Base-by-base conservation (phyloP, 805 yeast species). In the Candida germanica region DNA sequence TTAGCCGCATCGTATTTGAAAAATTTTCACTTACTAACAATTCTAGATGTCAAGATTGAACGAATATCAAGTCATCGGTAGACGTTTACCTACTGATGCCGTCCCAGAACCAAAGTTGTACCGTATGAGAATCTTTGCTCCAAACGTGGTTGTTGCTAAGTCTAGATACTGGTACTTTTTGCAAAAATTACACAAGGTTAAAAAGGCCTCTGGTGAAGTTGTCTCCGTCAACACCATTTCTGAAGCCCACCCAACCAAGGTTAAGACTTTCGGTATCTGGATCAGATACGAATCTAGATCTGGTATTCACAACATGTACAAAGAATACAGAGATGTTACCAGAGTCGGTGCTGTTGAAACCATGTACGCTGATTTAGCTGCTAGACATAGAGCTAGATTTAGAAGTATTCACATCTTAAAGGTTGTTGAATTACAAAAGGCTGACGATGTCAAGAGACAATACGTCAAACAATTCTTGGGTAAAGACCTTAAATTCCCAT, bases 301-400 rank as follows among this genome's bases (percentile, higher is more conserved):
- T 58, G 99, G 99, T 79, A 89, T 96, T 66, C 98, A 93, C 95
- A 93, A 93, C 94, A 93, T 93, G 97, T 93, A 93, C 96, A 93
- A 93, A 83, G 99, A 93, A 80, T 87, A 87, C 93, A 88, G 98
- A 77, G 98, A 91, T 64, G 95, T 91, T 61, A 76, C 96, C 80
- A 93, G 99, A 80, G 95, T 88, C 51, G 95, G 87, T 72, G 98
- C 98, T 58, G 97, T 93, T 67, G 95, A 86, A 75, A 78, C 93
- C 68, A 83, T 93, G 83, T 93, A 93, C 93, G 89, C 85, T 74
- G 99, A 93, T 77, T 85, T 93, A 85, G 99, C 99, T 75, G 97
- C 99, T 59, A 89, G 98, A 80, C 99, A 93, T 95, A 88, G 98
- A 84, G 93, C 98, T 67, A 88, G 99, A 83, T 93, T 93, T 83